These are phyloP conservation scores for Botrytis fabae DNA, from an alignment of 2,329 filamentous ascomycete species.

Conservation along the genomic window DNA sequence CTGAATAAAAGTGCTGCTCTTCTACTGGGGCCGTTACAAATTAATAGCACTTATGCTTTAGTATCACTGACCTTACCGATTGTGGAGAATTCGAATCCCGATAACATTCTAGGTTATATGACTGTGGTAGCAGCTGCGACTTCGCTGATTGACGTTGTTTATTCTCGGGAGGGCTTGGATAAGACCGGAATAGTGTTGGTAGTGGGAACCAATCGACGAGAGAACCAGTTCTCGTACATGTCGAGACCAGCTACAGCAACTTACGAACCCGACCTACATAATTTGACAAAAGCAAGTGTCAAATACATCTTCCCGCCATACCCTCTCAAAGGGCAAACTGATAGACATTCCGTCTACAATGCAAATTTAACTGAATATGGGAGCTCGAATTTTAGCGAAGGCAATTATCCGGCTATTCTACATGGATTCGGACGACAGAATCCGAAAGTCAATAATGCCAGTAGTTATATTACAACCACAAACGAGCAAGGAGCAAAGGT, in stretches of 20 bases:
- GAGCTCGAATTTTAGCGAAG: conserved; percentile 56
- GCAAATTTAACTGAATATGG: conserved; percentile 40
- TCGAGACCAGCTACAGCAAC: conserved; percentile 50
- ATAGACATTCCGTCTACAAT: conserved; percentile 51
- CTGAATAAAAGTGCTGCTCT: conserved; percentile 56
- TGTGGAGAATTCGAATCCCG: conserved; percentile 60
- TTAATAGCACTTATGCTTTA: conserved; percentile 73
- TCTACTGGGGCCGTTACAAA: conserved; percentile 71
- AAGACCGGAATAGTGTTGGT: conserved; percentile 69
- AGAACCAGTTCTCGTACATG: conserved; percentile 61
- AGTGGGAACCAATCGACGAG: conserved; percentile 64
- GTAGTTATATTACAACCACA: conserved; percentile 63
- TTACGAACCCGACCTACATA: conserved; percentile 43
- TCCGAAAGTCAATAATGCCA: conserved; percentile 62
- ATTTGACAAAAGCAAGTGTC: conserved; percentile 49
- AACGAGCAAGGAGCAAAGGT: conserved; percentile 73
- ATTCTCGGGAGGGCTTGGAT: conserved; percentile 68
- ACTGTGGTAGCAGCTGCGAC: conserved; percentile 73
- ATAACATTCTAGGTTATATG: conserved; percentile 77
- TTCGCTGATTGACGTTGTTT: conserved; percentile 61
- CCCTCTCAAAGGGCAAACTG: conserved; percentile 42
- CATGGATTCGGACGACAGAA: conserved; percentile 57
- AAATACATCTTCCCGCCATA: conserved; percentile 62
- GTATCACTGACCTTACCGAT: conserved; percentile 81
- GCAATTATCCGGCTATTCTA: conserved; percentile 59